Evolutionary conservation across 2,329 filamentous ascomycete species (phyloP), one percentile per base, ranked within the genome.

Genomic region (Xylariales sp.): DNA sequence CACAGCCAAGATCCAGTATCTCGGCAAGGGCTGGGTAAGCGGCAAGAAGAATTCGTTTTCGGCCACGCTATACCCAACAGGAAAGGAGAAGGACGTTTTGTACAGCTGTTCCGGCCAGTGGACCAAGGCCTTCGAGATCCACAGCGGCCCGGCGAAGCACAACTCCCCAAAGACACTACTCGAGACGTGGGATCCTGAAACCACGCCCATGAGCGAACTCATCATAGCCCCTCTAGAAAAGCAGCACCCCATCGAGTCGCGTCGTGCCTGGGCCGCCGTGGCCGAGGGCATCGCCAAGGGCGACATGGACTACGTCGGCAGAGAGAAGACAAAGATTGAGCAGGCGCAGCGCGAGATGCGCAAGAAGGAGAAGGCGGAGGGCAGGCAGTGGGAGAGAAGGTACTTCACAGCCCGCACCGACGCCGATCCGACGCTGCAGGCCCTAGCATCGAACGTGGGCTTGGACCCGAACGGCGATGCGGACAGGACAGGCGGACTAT

Each of bases 231-330:
- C 90, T 0, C 74, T 92, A 7, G 89, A 91, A 46, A 79, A 91
- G 67, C 93, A 97, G 80, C 92, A 95, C 71, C 86, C 91, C 1
- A 90, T 93, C 75, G 94, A 97, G 81, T 92, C 91, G 8, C 86
- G 93, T 10, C 86, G 89, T 46, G 94, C 94, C 0, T 97, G 94
- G 94, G 83, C 83, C 39, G 90, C 90, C 69, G 93, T 97, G 2
- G 90, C 92, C 0, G 83, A 85, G 3, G 92, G 89, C 30, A 91
- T 97, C 65, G 80, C 83, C n/a, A 84, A 83, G 66, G 91, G 91
- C 30, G 90, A 97, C 75, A 91, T 95, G 86, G 89, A 93, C 64
- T 83, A 84, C 5, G 92, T 91, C 0, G 87, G 88, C 0, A 79
- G 80, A 0, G 91, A 94, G 76, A 97, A 97, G 82, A 87, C 86